Base-by-base conservation (phyloP, 768 basidiomycete genomes). In the Brasilioporus rufonigricans region DNA sequence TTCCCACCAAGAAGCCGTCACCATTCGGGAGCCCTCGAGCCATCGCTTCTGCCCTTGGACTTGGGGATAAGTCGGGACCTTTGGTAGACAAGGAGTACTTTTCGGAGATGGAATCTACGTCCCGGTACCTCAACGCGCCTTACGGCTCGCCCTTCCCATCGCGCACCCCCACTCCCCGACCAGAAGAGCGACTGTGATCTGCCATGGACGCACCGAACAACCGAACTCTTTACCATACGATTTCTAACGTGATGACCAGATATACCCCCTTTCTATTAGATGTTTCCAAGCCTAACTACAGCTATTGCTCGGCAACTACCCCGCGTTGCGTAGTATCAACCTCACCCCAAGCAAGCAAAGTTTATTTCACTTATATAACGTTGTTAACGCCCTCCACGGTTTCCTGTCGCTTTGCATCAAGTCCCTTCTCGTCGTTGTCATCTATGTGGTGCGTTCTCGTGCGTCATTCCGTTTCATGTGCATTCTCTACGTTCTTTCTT, bases 91-190 rank as follows among this genome's bases (percentile, higher is more conserved):
- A 68, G 1, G 66, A 68, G 16, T 65, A 72, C 57, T 80, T 78
- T 57, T 62, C 63, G 5, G 69, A 76, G 62, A 79, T 71, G 66
- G 60, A 69, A 52, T 71, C 73, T 26, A 80, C 79, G 32, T 61
- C 68, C 50, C 75, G 78, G 43, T 79, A 80, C 61, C 74, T 80
- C 57, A 72, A 67, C 41, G 79, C 79, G 39, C 78, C 79, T 24
- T 79, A 79, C 47, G 78, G 78, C 21, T 80, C 79, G 19, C 78
- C 79, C 5, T 75, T 73, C 57, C 78, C 77, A 12, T 80, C 78
- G 32, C 76, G 78, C 23, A 74, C 78, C 40, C 76, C 78, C 3
- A 80, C 79, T 1, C 78, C 79, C 14, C 61, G 66, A 62, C 69
- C 55, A 32, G 72, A 73, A 53, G 71, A 71, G 60, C 61, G 66